These are phyloP conservation scores for Cicer cuneatum DNA, from an alignment of 306 rosid genomes.

Conservation along the genomic window DNA sequence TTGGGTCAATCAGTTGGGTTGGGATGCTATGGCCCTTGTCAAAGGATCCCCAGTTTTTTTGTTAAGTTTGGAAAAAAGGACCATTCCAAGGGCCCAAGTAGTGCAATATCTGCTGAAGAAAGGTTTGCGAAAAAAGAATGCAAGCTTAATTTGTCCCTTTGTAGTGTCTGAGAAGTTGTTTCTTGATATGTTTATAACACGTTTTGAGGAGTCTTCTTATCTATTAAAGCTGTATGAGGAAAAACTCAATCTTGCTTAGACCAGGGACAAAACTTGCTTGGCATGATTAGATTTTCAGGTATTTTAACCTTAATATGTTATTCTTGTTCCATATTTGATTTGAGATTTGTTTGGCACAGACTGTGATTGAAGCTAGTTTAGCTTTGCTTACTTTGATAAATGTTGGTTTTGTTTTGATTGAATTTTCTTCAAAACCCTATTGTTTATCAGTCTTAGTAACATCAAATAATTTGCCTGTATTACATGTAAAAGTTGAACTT, in stretches of 20 bases:
- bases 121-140: slow-evolving; percentile 44
- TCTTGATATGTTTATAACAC: neutral
- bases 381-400: neutral
- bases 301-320: neutral
- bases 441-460: neutral
- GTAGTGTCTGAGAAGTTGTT: neutral
- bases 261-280: neutral
- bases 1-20: slow-evolving; percentile 51
- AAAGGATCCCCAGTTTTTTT: neutral
- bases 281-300: neutral
- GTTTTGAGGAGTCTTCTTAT: slow-evolving; percentile 20
- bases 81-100: slow-evolving; percentile 54
- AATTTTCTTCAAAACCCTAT: neutral
- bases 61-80: slow-evolving; percentile 55
- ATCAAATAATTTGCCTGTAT: neutral
- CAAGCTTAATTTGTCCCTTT: slow-evolving; percentile 13
- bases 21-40: slow-evolving; percentile 18
- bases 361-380: neutral
- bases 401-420: neutral
- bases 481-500: neutral
- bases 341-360: neutral
- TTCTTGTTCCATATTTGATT: neutral
- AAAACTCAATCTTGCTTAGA: neutral
- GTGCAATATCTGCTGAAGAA: slow-evolving; percentile 43
- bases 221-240: neutral